phyloP scores from a whole-genome alignment of 345 rosid genomes.

The Gossypium raimondii region DNA sequence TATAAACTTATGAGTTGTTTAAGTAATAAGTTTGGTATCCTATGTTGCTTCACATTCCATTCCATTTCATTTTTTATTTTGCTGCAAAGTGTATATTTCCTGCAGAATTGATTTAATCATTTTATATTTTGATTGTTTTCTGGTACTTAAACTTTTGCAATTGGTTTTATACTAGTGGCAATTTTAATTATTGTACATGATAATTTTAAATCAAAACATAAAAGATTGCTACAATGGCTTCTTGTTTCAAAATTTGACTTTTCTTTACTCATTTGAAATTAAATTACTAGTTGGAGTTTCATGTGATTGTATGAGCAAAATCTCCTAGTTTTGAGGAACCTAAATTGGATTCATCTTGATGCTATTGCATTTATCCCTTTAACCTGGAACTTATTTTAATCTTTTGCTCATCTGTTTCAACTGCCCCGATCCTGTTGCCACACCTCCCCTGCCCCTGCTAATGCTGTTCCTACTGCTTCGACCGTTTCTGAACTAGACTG shows the following conservation, averaged over 20 bases:
- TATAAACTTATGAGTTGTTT: neutral
- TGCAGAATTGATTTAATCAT: neutral
- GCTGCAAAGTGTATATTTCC: neutral
- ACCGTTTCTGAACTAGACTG: conserved; percentile 67
- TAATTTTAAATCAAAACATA: neutral
- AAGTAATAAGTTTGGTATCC: neutral
- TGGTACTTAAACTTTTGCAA: neutral
- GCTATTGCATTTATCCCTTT: conserved; percentile 11
- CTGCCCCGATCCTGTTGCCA: conserved; percentile 34
- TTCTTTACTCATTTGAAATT: neutral
- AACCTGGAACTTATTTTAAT: conserved; percentile 12
- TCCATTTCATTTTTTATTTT: neutral
- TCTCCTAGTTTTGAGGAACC: conserved; percentile 6
- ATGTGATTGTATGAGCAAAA: neutral
- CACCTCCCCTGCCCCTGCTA: conserved; percentile 21
- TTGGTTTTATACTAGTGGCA: neutral
- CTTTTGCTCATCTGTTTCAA: conserved; percentile 27
- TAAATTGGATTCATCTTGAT: neutral
- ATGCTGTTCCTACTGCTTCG: conserved; percentile 37
- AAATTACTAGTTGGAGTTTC: conserved; percentile 12
- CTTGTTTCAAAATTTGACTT: neutral
- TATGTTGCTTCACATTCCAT: neutral
- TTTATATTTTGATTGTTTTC: neutral
- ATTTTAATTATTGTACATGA: neutral
- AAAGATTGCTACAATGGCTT: neutral